Evolutionary conservation across 371 early-diverging fungal genomes (phyloP), one percentile per base, ranked within the genome.

Genomic region (Actinomucor elegans): DNA sequence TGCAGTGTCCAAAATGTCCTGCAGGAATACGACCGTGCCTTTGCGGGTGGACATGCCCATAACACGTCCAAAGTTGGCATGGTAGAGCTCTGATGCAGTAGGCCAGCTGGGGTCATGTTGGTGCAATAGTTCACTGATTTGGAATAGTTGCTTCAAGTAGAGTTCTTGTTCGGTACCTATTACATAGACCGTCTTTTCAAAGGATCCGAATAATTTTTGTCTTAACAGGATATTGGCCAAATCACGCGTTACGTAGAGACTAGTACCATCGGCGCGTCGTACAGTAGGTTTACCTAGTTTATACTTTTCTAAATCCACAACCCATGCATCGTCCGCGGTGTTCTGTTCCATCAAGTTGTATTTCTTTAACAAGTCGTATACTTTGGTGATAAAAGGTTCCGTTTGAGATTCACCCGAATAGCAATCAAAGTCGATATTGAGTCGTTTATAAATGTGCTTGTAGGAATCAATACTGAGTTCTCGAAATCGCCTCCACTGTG

Each of bases 381-480:
- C 89, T 40, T 81, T 75, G 5, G 81, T 73, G 49, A 93, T 90
- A 59, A 83, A 85, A 32, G 72, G 71, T 8, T 84, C 83, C 57
- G 91, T 94, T 66, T 92, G 80, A 11, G 97, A 96, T 75, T 99
- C 99, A 23, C 99, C 99, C 1, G 95, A 95, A 72, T 95, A 99
- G 17, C 88, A 77, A 63, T 98, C 98, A 79, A 99, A 99, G 15
- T 83, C 59, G 53, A 98, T 83, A 55, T 91, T 90, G 33, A 99
- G 75, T 33, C 94, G 89, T 14, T 79, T 84, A 59, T 99, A 99
- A 17, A 92, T 87, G 4, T 81, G 69, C 55, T 89, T 87, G 79
- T 96, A 99, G 53, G 93, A 89, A 31, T 71, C 86, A 35, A 98
- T 95, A 50, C 91, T 91, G 41, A 97, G 61, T 9, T 91, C 83